Evolutionary conservation across 164 flowering plant genomes (phyloP).

Genomic region (Magnolia kwangsiensis): DNA sequence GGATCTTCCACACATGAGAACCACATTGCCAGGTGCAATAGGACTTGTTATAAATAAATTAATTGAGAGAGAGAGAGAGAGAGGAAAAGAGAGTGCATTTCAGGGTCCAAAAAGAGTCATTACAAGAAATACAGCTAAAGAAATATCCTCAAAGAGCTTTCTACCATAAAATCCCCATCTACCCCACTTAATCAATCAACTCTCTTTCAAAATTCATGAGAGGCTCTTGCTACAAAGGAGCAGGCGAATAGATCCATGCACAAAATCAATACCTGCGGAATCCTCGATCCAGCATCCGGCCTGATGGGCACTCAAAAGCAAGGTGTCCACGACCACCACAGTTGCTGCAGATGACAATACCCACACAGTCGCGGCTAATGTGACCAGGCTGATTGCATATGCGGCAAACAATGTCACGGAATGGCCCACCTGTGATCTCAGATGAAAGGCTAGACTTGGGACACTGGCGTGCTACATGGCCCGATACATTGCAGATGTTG

Average conservation of each 20-base stretch:
- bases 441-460: constrained; percentile 37
- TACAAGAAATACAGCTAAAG: neutral
- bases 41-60: too few species aligned
- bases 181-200: neutral
- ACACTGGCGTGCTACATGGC: constrained; percentile 82
- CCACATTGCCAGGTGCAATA: too few species aligned
- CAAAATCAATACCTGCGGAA: constrained; percentile 23
- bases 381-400: constrained; percentile 44
- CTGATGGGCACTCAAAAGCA: constrained; percentile 48
- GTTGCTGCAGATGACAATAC: constrained; percentile 36
- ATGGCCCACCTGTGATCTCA: constrained; percentile 31
- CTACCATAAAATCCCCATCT: neutral
- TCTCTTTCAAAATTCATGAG: neutral
- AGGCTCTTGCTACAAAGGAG: neutral
- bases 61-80: too few species aligned
- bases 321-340: constrained; percentile 52
- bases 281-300: constrained; percentile 26
- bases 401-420: constrained; percentile 34
- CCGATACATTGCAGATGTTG: constrained; percentile 58
- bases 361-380: constrained; percentile 39
- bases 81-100: neutral
- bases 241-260: neutral
- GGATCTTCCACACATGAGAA: too few species aligned
- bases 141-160: neutral
- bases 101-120: neutral